Evolutionary conservation across 139 green algal genomes (phyloP).

Genomic region (Microglena sp.): DNA sequence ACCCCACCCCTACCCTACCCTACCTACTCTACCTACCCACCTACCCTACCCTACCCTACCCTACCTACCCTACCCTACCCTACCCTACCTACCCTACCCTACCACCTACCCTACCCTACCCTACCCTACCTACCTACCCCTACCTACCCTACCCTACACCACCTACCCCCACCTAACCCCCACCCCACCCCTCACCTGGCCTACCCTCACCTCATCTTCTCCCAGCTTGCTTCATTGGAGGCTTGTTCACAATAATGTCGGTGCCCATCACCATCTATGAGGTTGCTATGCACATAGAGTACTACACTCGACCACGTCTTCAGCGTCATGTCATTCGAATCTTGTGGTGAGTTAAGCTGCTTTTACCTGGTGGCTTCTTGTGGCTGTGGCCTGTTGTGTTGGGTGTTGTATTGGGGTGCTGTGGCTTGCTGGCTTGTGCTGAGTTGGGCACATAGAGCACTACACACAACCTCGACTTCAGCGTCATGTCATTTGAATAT

Average conservation of each 20-base stretch:
- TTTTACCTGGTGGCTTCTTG: too few species aligned
- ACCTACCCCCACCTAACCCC: too few species aligned
- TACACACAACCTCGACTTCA: not conserved
- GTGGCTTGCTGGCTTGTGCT: too few species aligned
- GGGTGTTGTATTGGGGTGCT: not conserved
- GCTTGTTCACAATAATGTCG: conserved; percentile 82
- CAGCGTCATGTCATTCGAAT: conserved; percentile 89
- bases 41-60: too few species aligned
- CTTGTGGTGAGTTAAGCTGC: conserved; percentile 45
- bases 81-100: too few species aligned
- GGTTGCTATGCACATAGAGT: conserved; percentile 87
- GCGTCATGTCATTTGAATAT: conserved; percentile 80
- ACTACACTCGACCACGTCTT: conserved; percentile 78
- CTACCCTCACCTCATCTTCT: not conserved
- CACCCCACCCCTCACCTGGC: not conserved
- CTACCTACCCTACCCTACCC: too few species aligned
- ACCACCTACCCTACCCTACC: too few species aligned
- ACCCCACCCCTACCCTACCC: too few species aligned
- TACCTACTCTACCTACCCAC: too few species aligned
- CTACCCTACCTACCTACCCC: too few species aligned
- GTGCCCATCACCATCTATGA: conserved; percentile 85
- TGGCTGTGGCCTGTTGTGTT: not conserved
- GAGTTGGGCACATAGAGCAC: not conserved
- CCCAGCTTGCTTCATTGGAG: conserved; percentile 82
- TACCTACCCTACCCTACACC: too few species aligned